Evolutionary conservation across 2,329 filamentous ascomycete genomes (phyloP), one percentile per base, ranked within the genome.

Genomic region (Diaporthe nobilis): DNA sequence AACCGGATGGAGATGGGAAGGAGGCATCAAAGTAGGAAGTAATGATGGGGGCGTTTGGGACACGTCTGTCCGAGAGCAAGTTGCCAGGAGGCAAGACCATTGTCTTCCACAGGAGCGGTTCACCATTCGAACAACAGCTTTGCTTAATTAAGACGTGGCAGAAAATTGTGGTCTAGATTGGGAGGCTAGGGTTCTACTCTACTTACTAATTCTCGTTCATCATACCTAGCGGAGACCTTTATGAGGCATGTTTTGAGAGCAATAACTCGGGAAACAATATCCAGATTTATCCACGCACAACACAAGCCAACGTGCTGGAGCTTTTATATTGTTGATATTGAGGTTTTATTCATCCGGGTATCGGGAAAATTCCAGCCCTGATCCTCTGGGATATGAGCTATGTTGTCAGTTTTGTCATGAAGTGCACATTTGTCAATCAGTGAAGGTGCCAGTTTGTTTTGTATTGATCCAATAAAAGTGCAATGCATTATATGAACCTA

Each of bases 1-100:
- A 73, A n/a, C 47, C 31, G 2, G 73, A 73, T 28, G 61, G 25
- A 12, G 68, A 58, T 65, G 53, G 42, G 2, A 39, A 39, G 57
- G 53, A 34, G 37, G 47, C 42, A 4, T 37, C n/a, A n/a, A 55
- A 65, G 20, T 65, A 73, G 37, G 37, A 55, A 15, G 17, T 13
- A 13, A 7, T 7, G 10, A 58, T 42, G 31, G 17, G 31, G 25
- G 3, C 2, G 6, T 13, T 13, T 28, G 2, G 13, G 7, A 39
- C 5, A 20, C 39, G 15, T 22, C 10, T n/a, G 31, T 20, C 15
- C 7, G 0, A 7, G 8, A 15, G 57, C 20, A 12, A 44, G 15
- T 47, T 12, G 22, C 28, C 9, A 8, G 31, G 2, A 28, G 22
- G 31, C 20, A 13, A 39, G 10, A 17, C 4, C 31, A 7, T 4